Base-by-base conservation (phyloP, 2,329 filamentous ascomycete species). In the Trichothecium roseum region DNA sequence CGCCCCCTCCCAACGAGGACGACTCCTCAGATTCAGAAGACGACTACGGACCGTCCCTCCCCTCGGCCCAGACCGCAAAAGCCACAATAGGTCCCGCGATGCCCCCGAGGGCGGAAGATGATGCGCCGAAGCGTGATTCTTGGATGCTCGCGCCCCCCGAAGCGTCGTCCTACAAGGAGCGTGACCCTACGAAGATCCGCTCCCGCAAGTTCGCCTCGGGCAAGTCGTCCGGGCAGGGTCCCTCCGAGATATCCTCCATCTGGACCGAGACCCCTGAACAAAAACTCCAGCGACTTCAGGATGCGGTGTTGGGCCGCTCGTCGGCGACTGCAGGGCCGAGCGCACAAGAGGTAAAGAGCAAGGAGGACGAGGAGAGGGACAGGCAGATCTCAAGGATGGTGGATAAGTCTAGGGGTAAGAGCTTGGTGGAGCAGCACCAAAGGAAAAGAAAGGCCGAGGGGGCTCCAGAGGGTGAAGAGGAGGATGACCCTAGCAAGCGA, bases 201-300 rank as follows among this genome's bases (percentile, higher is more conserved):
- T 80, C 77, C 43, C 80, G 86, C 41, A 87, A 84, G 45, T 96
- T 95, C 64, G 78, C 85, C 35, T 82, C 81, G 15, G 22, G 20
- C 27, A 71, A 72, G 4, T 62, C 61, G 3, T 52, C 54, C 4
- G 48, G 54, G 1, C 36, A 46, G 1, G 41, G 47, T 8, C 46
- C 45, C 8, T 42, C 49, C 8, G 27, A 32, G 15, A 24, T 29
- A 8, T 72, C 74, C 50, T 77, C 75, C 16, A 76, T 89, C 30
- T 96, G 89, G 89, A 88, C 85, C 1, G 89, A 96, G 57, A 94
- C 86, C 8, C 84, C 86, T 0, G 84, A 89, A 53, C 74, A 95
- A 59, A 94, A 93, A 56, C 75, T 84, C 39, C 79, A 81, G 56
- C 72, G 85, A 28, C 60, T 95, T 16, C 79, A 82, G 47, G 78